phyloP scores from a whole-genome alignment of 257 asterid genomes.

The Asclepias syriaca region DNA sequence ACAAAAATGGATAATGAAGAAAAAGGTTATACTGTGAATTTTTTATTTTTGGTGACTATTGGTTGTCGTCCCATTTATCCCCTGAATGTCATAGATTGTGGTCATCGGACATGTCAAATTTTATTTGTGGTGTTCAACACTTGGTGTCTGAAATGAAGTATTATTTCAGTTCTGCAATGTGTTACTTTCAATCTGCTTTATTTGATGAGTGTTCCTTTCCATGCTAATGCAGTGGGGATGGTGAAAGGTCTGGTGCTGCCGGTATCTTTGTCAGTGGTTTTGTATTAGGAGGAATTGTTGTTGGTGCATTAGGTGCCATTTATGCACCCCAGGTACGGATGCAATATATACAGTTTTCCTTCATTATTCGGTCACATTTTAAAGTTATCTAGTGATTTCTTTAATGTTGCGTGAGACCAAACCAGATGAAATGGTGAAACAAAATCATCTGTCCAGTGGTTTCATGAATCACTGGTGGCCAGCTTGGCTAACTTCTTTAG shows the following conservation, averaged over 20 bases:
- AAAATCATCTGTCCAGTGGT: neutral
- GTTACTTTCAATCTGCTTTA: neutral
- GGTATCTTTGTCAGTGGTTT: constrained; percentile 39
- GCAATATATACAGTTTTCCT: neutral
- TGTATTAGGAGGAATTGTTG: constrained; percentile 39
- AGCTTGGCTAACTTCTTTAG: neutral
- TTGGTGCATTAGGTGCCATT: constrained; percentile 44
- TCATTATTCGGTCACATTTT: neutral
- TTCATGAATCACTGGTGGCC: neutral
- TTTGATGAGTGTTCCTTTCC: neutral
- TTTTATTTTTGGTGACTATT: neutral
- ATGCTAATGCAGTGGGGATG: constrained; percentile 28
- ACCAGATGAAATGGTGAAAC: neutral
- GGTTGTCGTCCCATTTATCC: neutral
- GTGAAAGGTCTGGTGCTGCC: constrained; percentile 28
- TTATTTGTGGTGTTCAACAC: neutral
- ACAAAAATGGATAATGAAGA: neutral
- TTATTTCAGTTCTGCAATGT: neutral
- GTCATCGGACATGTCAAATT: neutral
- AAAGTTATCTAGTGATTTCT: neutral
- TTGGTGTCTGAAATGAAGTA: neutral
- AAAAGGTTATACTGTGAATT: neutral
- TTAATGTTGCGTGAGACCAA: neutral
- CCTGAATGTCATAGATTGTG: neutral
- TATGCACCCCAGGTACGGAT: constrained; percentile 41